phyloP scores from a whole-genome alignment of 2,329 filamentous ascomycete genomes.

The Clonostachys rosea region DNA sequence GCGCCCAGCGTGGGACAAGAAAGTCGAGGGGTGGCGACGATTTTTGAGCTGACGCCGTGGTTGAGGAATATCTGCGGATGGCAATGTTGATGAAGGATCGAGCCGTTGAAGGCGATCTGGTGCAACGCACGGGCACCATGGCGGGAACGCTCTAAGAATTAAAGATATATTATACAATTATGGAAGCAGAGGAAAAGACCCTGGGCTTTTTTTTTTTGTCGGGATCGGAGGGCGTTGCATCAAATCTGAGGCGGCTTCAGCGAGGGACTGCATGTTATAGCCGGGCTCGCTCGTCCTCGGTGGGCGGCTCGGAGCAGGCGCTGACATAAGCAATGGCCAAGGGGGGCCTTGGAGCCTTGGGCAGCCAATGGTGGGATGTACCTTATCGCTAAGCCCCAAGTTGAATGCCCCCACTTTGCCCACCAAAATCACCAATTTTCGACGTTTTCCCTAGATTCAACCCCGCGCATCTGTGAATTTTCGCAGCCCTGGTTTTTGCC shows the following conservation, averaged over 20 bases:
- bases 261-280: no score
- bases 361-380: constrained; percentile 4
- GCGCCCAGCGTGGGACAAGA: constrained; percentile 26
- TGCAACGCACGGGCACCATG: constrained; percentile 30
- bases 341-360: no score
- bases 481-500: not conserved
- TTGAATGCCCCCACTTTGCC: constrained; percentile 28
- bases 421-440: constrained; percentile 37
- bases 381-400: constrained; percentile 29
- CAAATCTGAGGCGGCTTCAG: no score
- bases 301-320: no score
- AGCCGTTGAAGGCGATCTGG: constrained; percentile 28
- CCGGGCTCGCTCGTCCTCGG: no score
- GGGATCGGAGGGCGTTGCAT: no score
- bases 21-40: constrained; percentile 26
- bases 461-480: constrained; percentile 17
- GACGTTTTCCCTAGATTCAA: constrained; percentile 23
- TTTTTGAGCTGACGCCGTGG: constrained; percentile 12
- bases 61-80: constrained; percentile 20
- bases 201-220: no score
- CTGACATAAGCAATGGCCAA: no score
- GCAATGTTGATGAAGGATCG: constrained; percentile 35
- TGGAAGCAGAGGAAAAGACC: no score
- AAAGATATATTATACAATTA: no score
- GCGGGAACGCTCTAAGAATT: no score